Percentiles rank a stretch among this genome's conserved stretches.
Conservation (phyloP, 805 yeast genomes). For the Sungouiella blattae region DNA sequence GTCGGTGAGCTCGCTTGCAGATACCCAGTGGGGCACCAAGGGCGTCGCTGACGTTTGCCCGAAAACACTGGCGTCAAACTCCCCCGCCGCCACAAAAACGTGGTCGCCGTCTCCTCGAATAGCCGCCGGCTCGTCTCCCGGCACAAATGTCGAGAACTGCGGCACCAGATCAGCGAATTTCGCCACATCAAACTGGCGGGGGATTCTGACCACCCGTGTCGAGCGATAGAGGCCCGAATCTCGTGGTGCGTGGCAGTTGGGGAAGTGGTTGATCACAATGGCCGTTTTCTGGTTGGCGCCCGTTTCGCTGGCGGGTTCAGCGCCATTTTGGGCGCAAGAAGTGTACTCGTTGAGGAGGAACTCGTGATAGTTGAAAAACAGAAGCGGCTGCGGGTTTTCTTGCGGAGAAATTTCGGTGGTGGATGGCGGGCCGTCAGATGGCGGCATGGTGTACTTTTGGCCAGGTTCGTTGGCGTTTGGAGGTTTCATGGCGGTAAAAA, state of each 20-base stretch:
- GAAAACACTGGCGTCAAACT: slow-evolving; percentile 39
- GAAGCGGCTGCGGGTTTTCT: slow-evolving; percentile 7
- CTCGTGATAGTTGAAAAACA: slow-evolving; percentile 70
- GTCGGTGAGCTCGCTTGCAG: slow-evolving; percentile 31
- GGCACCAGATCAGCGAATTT: slow-evolving; percentile 43
- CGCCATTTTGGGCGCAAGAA: not conserved
- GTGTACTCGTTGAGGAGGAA: slow-evolving; percentile 37
- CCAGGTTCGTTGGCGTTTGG: slow-evolving; percentile 18
- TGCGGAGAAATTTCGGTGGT: too few relatives aligned
- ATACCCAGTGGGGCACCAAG: slow-evolving; percentile 24
- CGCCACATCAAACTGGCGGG: slow-evolving; percentile 42
- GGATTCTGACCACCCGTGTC: slow-evolving; percentile 64
- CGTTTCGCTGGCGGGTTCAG: slow-evolving; percentile 8
- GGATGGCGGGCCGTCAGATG: too few relatives aligned
- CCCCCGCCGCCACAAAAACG: slow-evolving; percentile 36
- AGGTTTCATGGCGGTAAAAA: not conserved
- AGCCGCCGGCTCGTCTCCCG: slow-evolving; percentile 67
- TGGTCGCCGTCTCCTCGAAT: slow-evolving; percentile 16
- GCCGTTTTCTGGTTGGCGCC: not conserved
- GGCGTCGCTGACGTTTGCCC: slow-evolving; percentile 55
- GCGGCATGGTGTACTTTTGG: slow-evolving; percentile 14
- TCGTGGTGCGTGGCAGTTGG: slow-evolving; percentile 46
- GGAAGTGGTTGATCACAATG: slow-evolving; percentile 64
- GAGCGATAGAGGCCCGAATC: slow-evolving; percentile 23
- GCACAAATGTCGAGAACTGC: slow-evolving; percentile 49